Percentiles rank a stretch among this genome's conserved stretches.
Conservation (phyloP, 805 yeast species). For the Yueomyces sp. region DNA sequence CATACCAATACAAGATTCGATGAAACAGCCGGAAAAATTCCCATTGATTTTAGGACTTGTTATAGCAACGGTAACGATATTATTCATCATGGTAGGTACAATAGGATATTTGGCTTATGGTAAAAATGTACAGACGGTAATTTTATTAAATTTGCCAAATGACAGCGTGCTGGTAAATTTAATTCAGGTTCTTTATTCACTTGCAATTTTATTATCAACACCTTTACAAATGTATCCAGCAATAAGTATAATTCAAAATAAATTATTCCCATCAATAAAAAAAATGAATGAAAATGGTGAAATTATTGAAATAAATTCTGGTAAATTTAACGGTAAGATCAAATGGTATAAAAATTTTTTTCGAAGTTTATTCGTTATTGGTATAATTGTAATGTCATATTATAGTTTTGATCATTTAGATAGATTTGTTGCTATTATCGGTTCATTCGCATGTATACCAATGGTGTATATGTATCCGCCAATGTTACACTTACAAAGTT, state of each 20-base stretch:
- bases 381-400: conserved; percentile 46
- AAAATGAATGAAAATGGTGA: conserved; percentile 3
- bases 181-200: conserved; percentile 58
- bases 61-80: conserved; percentile 43
- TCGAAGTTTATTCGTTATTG: conserved; percentile 38
- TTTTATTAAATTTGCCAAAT: conserved; percentile 61
- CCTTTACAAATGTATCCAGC: conserved; percentile 75
- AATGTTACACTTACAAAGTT: conserved; percentile 48
- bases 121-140: conserved; percentile 46
- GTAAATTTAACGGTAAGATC: conserved; percentile 36
- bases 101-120: conserved; percentile 66
- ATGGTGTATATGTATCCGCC: conserved; percentile 81
- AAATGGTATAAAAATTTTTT: conserved; percentile 59
- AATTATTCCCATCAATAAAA: conserved; percentile 30
- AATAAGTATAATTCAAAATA: conserved; percentile 54
- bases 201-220: conserved; percentile 65
- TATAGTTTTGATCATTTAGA: conserved; percentile 60
- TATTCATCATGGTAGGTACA: conserved; percentile 52
- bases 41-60: conserved; percentile 55
- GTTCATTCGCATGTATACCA: conserved; percentile 77
- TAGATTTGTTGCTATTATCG: conserved; percentile 65
- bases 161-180: conserved; percentile 42
- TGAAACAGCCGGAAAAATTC: conserved; percentile 61
- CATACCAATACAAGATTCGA: conserved; percentile 71
- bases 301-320: conserved; percentile 27